Evolutionary conservation across 352 stramenopile species (phyloP), one percentile per base, ranked within the genome.

Genomic region (Thalassiosira hispida): DNA sequence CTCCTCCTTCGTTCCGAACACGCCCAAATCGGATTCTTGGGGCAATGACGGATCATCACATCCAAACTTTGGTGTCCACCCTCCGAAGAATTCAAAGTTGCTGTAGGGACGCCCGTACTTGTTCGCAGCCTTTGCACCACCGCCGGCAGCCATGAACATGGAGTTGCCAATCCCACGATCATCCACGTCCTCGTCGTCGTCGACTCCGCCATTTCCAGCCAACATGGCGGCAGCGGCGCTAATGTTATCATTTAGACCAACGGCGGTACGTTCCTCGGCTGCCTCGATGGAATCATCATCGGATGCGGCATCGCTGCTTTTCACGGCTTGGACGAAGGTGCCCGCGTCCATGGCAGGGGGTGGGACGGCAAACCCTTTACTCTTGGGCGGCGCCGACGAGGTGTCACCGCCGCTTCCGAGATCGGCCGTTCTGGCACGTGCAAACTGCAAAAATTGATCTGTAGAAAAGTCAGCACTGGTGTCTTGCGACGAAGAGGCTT

Each of bases 241-340:
- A 25, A 94, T 80, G 65, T 94, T 90, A 59, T 94, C 90, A 77
- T 93, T 94, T 2, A 92, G 49, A 9, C 87, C 90, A 51, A 93
- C 88, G 49, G 89, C 78, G 14, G 85, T 91, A 16, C 87, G 87
- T 52, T 92, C 65, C 78, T 94, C 90, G 29, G 85, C 87, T 7
- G 71, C 79, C 68, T 85, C 64, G 49, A 90, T 84, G 53, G 77
- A 88, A 76, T 90, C 77, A 56, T 82, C 76, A 62, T 85, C 77
- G 16, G 56, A 66, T 16, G 67, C 65, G 40, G 33, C 69, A 25
- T 71, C 71, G 38, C 23, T 53, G n/a, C 20, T 68, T 60, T 83
- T 83, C 3, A 86, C 79, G 62, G 79, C 79, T 53, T 83, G 67
- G 25, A 81, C 79, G 68, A 86, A 86, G 1, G 73, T 80, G 22